These are phyloP conservation scores for Peronosclerospora sorghi DNA, from an alignment of 352 stramenopile genomes.

Conservation along the genomic window DNA sequence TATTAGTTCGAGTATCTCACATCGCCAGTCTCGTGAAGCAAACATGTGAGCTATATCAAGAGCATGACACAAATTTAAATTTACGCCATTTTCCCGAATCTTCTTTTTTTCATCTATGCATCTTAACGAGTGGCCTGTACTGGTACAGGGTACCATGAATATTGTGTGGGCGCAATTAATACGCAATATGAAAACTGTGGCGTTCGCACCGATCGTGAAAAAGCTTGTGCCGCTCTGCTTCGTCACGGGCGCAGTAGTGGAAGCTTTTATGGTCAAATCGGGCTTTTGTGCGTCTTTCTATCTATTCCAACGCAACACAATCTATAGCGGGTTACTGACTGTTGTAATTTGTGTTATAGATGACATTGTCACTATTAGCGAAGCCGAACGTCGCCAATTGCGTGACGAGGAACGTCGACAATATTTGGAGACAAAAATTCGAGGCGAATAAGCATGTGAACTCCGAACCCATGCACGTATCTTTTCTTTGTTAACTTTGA, in stretches of 20 bases:
- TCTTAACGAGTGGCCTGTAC: no score
- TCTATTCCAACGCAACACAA: background rate
- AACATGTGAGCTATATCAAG: no score
- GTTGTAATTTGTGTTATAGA: conserved; percentile 28
- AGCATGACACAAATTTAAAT: no score
- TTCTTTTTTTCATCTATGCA: no score
- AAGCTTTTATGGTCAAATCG: conserved; percentile 86
- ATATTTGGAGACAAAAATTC: conserved; percentile 25
- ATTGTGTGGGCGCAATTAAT: no score
- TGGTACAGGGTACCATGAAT: no score
- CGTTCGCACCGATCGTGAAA: conserved; percentile 60
- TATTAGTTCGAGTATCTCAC: no score
- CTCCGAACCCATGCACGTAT: background rate
- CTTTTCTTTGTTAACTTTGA: conserved; percentile 8
- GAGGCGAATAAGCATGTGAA: conserved; percentile 4
- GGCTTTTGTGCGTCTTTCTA: conserved; percentile 59
- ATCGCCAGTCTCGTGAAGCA: no score
- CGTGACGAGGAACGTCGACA: conserved; percentile 41
- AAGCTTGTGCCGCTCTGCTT: conserved; percentile 83
- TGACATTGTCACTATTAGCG: conserved; percentile 70
- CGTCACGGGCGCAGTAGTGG: conserved; percentile 68
- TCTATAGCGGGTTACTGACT: conserved; percentile 2
- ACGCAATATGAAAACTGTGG: conserved; percentile 31
- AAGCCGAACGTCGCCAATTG: conserved; percentile 60
- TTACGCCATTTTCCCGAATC: no score